Base-by-base conservation (phyloP, 805 yeast genomes). In the Blastobotrys americana region DNA sequence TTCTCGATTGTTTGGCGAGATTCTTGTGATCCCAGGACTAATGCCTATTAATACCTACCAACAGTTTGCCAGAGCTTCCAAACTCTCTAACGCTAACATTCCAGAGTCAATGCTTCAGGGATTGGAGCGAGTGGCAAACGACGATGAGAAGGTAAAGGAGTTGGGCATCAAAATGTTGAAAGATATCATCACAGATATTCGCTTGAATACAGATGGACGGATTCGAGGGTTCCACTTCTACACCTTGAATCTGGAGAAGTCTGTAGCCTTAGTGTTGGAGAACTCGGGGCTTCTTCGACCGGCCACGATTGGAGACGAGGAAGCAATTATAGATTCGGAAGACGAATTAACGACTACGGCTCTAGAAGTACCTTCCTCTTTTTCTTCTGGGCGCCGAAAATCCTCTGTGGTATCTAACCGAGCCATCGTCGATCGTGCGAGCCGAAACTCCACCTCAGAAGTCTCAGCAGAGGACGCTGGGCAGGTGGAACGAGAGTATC, bases 151-250 rank as follows among this genome's bases (percentile, higher is more conserved):
- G 53, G 93, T 93, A 27, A 85, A 85, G 60, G 73, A 76, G 17
- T 71, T 86, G 40, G 97, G 97, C 58, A 86, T 89, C n/a, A 77
- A 82, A 15, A 66, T 85, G 6, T 52, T 89, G 46, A 70, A 74
- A 19, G 78, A 81, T 19, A 78, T 86, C 44, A 74, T 89, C 36
- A 70, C 76, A 23, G 67, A 71, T 42, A 33, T 51, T 13, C 36
- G 16, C 1, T 70, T 74, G 55, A 53, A 64, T 2, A 76, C 88
- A 0, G 59, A 71, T 20, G 76, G 77, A 9, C 67, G 80, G 39
- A 68, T 83, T n/a, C 77, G 76, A 49, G 95, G 96, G 2, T 82
- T 84, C 67, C 98, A 93, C 63, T 88, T 93, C 63, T 93, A 90
- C 61, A 84, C 96, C 0, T 73, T 93, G 53, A 93, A 93, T 60